A percentile compares a stretch with the other conserved stretches of the same genome.
These are phyloP conservation scores for Sporothrix humicola DNA, from an alignment of 2,329 filamentous ascomycete species.

Conservation along the genomic window DNA sequence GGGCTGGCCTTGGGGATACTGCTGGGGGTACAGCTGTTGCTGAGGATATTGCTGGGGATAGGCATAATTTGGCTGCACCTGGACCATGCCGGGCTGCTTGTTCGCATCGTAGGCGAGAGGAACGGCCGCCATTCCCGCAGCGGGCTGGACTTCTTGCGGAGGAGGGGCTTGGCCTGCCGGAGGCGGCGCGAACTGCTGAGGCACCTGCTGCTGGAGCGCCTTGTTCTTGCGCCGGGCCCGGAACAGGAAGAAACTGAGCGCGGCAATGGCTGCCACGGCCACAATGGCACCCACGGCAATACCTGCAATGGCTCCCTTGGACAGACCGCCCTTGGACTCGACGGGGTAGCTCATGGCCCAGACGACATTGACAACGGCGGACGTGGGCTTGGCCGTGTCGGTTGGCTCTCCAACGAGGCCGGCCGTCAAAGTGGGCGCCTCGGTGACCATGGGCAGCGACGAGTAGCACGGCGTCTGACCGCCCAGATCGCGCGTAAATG, in stretches of 20 bases:
- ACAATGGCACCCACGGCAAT: conserved; percentile 52
- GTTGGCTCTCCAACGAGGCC: conserved; percentile 37
- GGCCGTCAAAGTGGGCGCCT: conserved; percentile 38
- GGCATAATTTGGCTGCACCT: conserved; percentile 1
- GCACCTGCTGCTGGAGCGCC: conserved; percentile 29
- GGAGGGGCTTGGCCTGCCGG: not conserved
- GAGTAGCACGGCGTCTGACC: conserved; percentile 43
- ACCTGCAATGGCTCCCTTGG: conserved; percentile 53
- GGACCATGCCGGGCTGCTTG: conserved; percentile 16
- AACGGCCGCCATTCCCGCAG: not conserved
- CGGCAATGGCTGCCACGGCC: conserved; percentile 40
- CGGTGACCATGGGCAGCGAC: conserved; percentile 35
- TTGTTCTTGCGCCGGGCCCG: conserved; percentile 37
- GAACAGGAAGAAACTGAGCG: conserved; percentile 38
- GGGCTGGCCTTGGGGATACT: not conserved
- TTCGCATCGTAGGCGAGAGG: conserved; percentile 10
- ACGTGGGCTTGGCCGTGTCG: conserved; percentile 39
- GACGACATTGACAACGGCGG: conserved; percentile 42
- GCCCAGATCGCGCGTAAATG: conserved; percentile 41
- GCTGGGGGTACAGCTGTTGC: not conserved
- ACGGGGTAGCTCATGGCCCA: conserved; percentile 43
- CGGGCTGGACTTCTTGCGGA: not conserved
- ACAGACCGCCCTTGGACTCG: conserved; percentile 43
- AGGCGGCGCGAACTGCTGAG: not conserved
- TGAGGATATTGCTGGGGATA: not conserved